Base-by-base conservation (phyloP, 31 red algal genomes). In the Porphyra umbilicalis region DNA sequence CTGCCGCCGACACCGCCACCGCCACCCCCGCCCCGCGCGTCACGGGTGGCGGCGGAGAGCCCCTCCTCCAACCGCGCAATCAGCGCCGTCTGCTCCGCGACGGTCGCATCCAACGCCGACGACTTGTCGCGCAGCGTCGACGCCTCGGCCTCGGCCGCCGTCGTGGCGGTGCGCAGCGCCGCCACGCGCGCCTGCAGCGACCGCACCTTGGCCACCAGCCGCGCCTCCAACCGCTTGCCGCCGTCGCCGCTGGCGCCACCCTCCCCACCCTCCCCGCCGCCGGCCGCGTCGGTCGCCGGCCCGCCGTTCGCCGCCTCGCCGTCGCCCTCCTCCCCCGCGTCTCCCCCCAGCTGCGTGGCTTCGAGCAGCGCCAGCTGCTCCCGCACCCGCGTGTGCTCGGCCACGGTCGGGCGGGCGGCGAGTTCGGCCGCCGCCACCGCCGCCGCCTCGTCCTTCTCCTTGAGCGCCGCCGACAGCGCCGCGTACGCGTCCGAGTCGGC, bases 1-100 rank as follows among this genome's bases (percentile, higher is more conserved):
- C 14, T 29, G 1, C 57, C 25, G 25, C 57, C 57, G 6, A 8
- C 57, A 5, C 75, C 32, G 33, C 75, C 75, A 34, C 75, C 75
- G 33, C 75, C 33, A 32, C 75, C 75, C 31, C 75, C 75, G 32
- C 32, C 10, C 13, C 75, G 32, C 6, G 33, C 75, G 8, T 32
- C 75, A 5, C 75, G 32, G 33, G 75, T 34, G 11, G 33, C 75
- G 8, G 75, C 75, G 10, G 75, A 77, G 32, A 95, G 90, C n/a
- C 91, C 85, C 14, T 93, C 84, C 82, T 97, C 95, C 2, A 97
- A 42, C 76, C 91, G 86, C 10, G 85, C 40, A 36, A 91, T 92
- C 2, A 93, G 83, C 75, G 79, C 76, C 76, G 83, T 90, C 35
- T 97, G 91, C 83, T 97, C 95, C 32, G 36, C 81, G 18, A 91